phyloP scores from a whole-genome alignment of 495 filamentous ascomycete species.

The Lophiostoma macrostomum region DNA sequence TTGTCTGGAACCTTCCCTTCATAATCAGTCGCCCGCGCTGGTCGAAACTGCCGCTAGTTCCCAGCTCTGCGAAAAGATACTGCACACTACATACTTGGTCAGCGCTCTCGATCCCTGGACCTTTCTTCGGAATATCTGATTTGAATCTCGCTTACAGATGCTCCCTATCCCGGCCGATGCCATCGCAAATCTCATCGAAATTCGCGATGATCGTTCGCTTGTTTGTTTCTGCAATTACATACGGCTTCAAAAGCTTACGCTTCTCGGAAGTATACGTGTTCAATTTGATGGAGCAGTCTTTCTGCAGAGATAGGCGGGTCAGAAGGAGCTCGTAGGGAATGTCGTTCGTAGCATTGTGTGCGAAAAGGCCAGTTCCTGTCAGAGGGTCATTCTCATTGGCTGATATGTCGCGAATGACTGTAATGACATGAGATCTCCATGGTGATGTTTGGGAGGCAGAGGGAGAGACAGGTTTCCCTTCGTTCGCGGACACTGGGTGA shows the following conservation, averaged over 20 bases:
- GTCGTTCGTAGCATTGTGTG: not conserved
- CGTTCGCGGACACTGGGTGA: too few relatives aligned
- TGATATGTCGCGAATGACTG: too few relatives aligned
- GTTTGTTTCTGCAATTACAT: not conserved
- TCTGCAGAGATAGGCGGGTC: not conserved
- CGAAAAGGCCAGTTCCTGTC: not conserved
- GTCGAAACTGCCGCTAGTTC: not conserved
- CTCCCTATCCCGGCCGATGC: not conserved
- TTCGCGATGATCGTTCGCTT: not conserved
- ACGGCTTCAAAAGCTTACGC: too few relatives aligned
- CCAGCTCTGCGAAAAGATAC: not conserved
- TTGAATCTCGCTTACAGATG: constrained; percentile 9
- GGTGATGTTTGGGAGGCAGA: too few relatives aligned
- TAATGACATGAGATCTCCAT: too few relatives aligned
- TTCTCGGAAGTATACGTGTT: not conserved
- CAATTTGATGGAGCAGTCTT: not conserved
- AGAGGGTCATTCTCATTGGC: not conserved
- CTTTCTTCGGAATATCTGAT: too few relatives aligned
- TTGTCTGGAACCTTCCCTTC: not conserved
- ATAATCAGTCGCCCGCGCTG: not conserved
- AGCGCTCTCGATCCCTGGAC: too few relatives aligned
- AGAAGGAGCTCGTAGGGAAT: constrained; percentile 3
- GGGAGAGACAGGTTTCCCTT: too few relatives aligned
- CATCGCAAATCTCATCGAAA: not conserved
- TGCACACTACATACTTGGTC: not conserved